Base-by-base conservation (phyloP, 257 asterid genomes). In the Pogostemon cablin region DNA sequence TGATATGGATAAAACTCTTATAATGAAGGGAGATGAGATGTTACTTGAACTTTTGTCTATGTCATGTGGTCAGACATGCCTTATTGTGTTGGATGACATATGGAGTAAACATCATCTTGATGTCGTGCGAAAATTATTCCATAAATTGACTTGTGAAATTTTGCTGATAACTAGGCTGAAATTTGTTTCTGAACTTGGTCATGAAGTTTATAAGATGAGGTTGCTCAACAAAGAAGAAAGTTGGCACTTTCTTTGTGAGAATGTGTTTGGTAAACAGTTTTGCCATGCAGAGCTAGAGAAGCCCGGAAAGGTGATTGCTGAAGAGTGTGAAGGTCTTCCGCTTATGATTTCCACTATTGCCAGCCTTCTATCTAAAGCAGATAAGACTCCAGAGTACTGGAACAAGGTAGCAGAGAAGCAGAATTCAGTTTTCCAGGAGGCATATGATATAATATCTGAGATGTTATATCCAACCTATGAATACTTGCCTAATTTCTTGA, bases 311-410 rank as follows among this genome's bases (percentile, higher is more conserved):
- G 3, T 20, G 62, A 55, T 55, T 32, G 62, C 41, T 55, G 62
- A 55, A 34, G 65, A 76, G 2, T 76, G 76, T 70, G 35, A 72
- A 37, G 87, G 87, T 12, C 76, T 71, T 32, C 77, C 81, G 10
- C 70, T 82, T 1, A 71, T 71, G 17, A 42, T 78, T 0, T 69
- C 55, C 38, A 12, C 57, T 5, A 43, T 77, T n/a, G 80, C 77
- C 5, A 59, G 62, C 0, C 9, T 65, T 48, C 68, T 82, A 35
- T 7, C 48, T 34, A 52, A 42, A 20, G 38, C n/a, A 0, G 72
- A 71, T 4, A 67, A 53, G 44, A 50, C 44, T 0, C 6, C 11
- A 0, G 49, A 50, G 35, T 72, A 12, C 7, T 55, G 62, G 62
- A 34, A 35, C 38, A 55, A 32, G 62, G 62, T 55, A 7, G 62